phyloP scores from a whole-genome alignment of 495 filamentous ascomycete genomes.

The Achaetomiella virescens region DNA sequence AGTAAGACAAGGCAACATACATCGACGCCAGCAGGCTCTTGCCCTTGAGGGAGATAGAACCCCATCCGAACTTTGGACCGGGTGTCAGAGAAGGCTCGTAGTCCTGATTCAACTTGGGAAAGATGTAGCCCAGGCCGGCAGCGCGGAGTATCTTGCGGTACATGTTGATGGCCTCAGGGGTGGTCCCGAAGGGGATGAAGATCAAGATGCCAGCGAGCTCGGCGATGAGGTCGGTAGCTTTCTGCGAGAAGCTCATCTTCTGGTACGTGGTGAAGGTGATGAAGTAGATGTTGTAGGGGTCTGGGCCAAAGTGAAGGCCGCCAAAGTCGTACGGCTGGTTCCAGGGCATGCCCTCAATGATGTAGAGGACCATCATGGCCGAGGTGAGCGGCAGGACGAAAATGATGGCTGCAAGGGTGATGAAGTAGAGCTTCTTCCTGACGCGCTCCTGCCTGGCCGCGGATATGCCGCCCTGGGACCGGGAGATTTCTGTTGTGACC shows the following conservation, averaged over 20 bases:
- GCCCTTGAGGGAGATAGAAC: conserved; percentile 1
- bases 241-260: conserved; percentile 35
- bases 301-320: conserved; percentile 27
- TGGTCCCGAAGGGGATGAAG: conserved; percentile 77
- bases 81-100: conserved; percentile 13
- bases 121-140: conserved; percentile 46
- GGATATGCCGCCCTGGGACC: conserved; percentile 38
- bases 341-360: conserved; percentile 45
- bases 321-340: conserved; percentile 42
- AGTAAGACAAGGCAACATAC: background rate
- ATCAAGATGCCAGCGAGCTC: conserved; percentile 54
- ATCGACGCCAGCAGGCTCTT: background rate
- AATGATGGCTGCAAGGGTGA: conserved; percentile 62
- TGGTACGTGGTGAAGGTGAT: conserved; percentile 58
- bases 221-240: conserved; percentile 65
- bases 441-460: conserved; percentile 51
- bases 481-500: conserved; percentile 54
- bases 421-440: conserved; percentile 68
- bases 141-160: conserved; percentile 54
- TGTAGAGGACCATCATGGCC: conserved; percentile 54
- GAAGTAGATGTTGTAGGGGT: conserved; percentile 45
- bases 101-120: conserved; percentile 35
- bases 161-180: conserved; percentile 64
- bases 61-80: conserved; percentile 8
- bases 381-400: conserved; percentile 57